Percentiles rank a stretch among this genome's conserved stretches.
These are phyloP conservation scores for Neopestalotiopsis sp. DNA, from an alignment of 2,329 filamentous ascomycete genomes.

Conservation along the genomic window DNA sequence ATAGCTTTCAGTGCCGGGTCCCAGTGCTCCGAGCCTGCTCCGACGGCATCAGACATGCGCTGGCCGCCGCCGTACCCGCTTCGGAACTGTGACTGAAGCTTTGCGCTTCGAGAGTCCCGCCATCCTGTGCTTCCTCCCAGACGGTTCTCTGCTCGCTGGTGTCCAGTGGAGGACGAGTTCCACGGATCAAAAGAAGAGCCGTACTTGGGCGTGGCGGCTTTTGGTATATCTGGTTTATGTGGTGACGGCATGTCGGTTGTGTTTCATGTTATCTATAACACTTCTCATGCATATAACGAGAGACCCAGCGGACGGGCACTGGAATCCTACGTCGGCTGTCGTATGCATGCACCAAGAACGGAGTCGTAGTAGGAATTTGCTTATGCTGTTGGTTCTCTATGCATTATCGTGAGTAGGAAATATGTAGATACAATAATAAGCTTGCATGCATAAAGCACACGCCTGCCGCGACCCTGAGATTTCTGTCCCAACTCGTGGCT, in stretches of 20 bases:
- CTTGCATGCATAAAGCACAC: slow-evolving; percentile 11
- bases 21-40: slow-evolving; percentile 65
- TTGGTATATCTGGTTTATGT: slow-evolving; percentile 30
- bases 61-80: slow-evolving; percentile 61
- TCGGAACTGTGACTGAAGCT: slow-evolving; percentile 73
- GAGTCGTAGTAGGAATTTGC: background rate
- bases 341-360: background rate
- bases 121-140: slow-evolving; percentile 68
- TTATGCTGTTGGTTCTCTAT: background rate
- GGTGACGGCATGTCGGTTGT: slow-evolving; percentile 25
- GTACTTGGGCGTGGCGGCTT: slow-evolving; percentile 47
- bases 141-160: slow-evolving; percentile 76
- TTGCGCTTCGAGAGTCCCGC: slow-evolving; percentile 72
- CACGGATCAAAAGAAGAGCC: slow-evolving; percentile 66
- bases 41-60: slow-evolving; percentile 69
- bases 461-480: slow-evolving; percentile 1
- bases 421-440: background rate
- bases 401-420: background rate
- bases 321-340: background rate
- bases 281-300: background rate
- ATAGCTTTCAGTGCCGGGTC: slow-evolving; percentile 50
- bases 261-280: background rate
- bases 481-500: background rate
- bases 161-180: slow-evolving; percentile 78
- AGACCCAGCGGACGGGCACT: background rate